Percentiles rank a stretch among this genome's conserved stretches.
Evolutionary conservation across 441 rosid species (phyloP).

Genomic region (Erysimum cheiri): DNA sequence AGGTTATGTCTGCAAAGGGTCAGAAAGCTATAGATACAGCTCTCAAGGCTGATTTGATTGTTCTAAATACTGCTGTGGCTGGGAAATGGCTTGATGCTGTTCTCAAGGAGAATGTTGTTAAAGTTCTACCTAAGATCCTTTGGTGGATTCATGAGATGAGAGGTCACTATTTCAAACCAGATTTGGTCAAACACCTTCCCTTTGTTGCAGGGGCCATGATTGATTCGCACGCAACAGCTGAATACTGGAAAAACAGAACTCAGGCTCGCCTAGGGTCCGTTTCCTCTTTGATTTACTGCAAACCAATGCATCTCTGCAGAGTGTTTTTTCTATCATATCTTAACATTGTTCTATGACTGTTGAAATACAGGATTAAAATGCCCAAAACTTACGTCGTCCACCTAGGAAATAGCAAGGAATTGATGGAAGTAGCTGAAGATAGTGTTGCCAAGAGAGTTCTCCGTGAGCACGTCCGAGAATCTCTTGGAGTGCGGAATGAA

Average conservation of each 20-base stretch:
- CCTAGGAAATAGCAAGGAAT: slow-evolving; percentile 82
- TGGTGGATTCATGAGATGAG: slow-evolving; percentile 99
- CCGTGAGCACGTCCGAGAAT: slow-evolving; percentile 75
- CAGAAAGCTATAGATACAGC: slow-evolving; percentile 66
- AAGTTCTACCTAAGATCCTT: slow-evolving; percentile 76
- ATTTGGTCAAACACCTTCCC: slow-evolving; percentile 88
- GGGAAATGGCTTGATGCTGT: slow-evolving; percentile 92
- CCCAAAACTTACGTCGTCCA: slow-evolving; percentile 90
- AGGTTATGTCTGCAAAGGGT: slow-evolving; percentile 77
- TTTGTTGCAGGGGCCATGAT: slow-evolving; percentile 91
- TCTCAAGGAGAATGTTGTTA: slow-evolving; percentile 64
- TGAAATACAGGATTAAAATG: slow-evolving; percentile 74
- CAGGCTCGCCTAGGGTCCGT: slow-evolving; percentile 60
- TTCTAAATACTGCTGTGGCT: slow-evolving; percentile 90
- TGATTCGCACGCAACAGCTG: slow-evolving; percentile 85
- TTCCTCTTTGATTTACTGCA: slow-evolving; percentile 15
- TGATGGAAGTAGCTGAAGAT: slow-evolving; percentile 91
- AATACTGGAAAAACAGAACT: slow-evolving; percentile 86
- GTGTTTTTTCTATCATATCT: background rate
- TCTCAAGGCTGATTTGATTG: slow-evolving; percentile 74
- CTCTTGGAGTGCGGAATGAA: slow-evolving; percentile 71
- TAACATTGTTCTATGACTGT: slow-evolving; percentile 27
- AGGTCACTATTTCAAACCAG: slow-evolving; percentile 85
- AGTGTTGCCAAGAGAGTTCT: slow-evolving; percentile 72
- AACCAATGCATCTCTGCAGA: background rate